These are phyloP conservation scores for Tulasnella sp. DNA, from an alignment of 768 basidiomycete genomes.

Conservation along the genomic window DNA sequence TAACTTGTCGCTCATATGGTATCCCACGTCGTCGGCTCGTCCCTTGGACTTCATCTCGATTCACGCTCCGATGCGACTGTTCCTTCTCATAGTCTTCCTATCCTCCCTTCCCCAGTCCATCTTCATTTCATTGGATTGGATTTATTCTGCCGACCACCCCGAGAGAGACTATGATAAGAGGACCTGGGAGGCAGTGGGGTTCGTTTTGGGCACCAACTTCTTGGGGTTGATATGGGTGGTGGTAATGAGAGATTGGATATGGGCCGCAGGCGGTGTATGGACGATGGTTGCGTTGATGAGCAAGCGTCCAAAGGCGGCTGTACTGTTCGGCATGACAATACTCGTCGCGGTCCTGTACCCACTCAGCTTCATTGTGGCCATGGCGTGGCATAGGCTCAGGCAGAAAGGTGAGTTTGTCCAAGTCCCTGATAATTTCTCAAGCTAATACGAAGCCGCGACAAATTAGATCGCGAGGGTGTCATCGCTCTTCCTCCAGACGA, in stretches of 20 bases:
- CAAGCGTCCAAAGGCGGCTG: constrained; percentile 47
- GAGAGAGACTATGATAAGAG: constrained; percentile 42
- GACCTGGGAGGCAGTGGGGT: constrained; percentile 61
- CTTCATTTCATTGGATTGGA: constrained; percentile 57
- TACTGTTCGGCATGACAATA: constrained; percentile 50
- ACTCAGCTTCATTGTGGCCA: constrained; percentile 36
- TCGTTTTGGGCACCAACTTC: constrained; percentile 51
- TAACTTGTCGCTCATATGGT: constrained; percentile 62
- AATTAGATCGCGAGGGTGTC: constrained; percentile 23
- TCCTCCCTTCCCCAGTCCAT: constrained; percentile 45
- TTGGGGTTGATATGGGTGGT: constrained; percentile 43
- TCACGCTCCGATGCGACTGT: constrained; percentile 75
- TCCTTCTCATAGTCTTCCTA: constrained; percentile 51
- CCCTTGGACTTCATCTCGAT: constrained; percentile 74
- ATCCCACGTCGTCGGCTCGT: constrained; percentile 36
- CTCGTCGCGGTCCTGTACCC: constrained; percentile 58
- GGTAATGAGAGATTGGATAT: constrained; percentile 54
- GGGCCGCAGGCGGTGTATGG: constrained; percentile 66
- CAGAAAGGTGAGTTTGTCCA: constrained; percentile 11
- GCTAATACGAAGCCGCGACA: neutral
- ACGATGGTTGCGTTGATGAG: constrained; percentile 49
- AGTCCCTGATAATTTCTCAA: neutral
- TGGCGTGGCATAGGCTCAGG: constrained; percentile 5
- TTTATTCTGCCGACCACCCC: constrained; percentile 41
- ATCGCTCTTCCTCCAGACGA: constrained; percentile 37